A percentile compares a stretch with the other conserved stretches of the same genome.
Evolutionary conservation across 768 basidiomycete genomes (phyloP).

Genomic region (Omphalotus guepiniiformis): DNA sequence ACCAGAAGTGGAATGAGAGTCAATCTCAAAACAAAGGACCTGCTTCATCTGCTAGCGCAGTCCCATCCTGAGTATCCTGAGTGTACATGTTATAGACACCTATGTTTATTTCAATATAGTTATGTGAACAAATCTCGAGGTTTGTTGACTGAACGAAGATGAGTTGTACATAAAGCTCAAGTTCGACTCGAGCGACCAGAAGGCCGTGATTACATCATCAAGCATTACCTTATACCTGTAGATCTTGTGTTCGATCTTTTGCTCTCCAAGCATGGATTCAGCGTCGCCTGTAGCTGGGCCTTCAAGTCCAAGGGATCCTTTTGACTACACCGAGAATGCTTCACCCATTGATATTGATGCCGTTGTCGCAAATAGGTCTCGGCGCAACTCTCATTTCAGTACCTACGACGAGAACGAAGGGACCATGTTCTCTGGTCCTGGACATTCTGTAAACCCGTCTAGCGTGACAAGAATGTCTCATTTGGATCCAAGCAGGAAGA

Average conservation of each 20-base stretch:
- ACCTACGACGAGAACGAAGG: conserved; percentile 56
- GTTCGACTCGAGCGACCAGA: too few relatives aligned
- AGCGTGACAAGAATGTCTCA: conserved; percentile 79
- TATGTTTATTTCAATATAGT: too few relatives aligned
- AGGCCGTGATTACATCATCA: too few relatives aligned
- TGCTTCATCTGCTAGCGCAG: too few relatives aligned
- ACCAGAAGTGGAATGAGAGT: conserved; percentile 38
- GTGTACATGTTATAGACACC: too few relatives aligned
- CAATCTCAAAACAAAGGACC: too few relatives aligned
- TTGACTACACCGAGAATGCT: conserved; percentile 87
- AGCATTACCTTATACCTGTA: too few relatives aligned
- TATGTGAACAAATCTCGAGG: too few relatives aligned
- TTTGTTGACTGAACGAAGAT: too few relatives aligned
- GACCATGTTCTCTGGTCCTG: conserved; percentile 75
- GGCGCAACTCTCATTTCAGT: conserved; percentile 64
- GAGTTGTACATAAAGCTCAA: too few relatives aligned
- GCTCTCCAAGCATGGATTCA: conserved; percentile 24
- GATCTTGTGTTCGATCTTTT: too few relatives aligned
- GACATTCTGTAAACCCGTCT: conserved; percentile 67
- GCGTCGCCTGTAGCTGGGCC: conserved; percentile 38
- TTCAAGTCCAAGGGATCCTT: conserved; percentile 17
- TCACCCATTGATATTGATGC: conserved; percentile 67
- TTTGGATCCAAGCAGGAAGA: conserved; percentile 48
- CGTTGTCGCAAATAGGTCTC: conserved; percentile 48
- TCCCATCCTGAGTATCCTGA: too few relatives aligned